Conservation (phyloP, 2,329 filamentous ascomycete species). For the Cyphellophora attinorum region DNA sequence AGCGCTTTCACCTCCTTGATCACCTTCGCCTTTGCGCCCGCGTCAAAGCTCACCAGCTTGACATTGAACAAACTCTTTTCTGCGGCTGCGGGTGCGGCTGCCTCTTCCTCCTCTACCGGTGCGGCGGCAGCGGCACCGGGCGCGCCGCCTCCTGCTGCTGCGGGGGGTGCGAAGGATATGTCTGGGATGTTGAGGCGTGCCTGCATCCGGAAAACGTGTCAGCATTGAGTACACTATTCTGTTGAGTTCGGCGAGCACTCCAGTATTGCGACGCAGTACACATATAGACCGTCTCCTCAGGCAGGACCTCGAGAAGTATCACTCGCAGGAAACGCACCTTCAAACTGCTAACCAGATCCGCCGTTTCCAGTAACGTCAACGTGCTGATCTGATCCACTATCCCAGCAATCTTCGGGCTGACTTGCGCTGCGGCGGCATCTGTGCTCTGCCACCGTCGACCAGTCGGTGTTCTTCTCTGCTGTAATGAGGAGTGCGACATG, state of each 20-base stretch:
- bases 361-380: slow-evolving; percentile 94
- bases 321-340: no score
- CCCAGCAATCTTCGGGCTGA: slow-evolving; percentile 80
- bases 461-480: slow-evolving; percentile 19
- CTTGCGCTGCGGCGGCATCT: slow-evolving; percentile 51
- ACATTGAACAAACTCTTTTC: slow-evolving; percentile 97
- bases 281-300: no score
- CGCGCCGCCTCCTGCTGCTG: slow-evolving; percentile 51
- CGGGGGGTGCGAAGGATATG: slow-evolving; percentile 84
- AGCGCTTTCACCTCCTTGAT: slow-evolving; percentile 99
- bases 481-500: slow-evolving; percentile 25
- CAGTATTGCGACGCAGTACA: no score
- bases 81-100: slow-evolving; percentile 77
- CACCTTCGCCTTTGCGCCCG: slow-evolving; percentile 87
- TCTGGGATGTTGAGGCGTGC: slow-evolving; percentile 90
- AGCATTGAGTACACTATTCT: no score
- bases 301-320: no score
- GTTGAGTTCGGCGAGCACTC: no score
- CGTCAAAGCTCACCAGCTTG: slow-evolving; percentile 85
- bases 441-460: slow-evolving; percentile 79
- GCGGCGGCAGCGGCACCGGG: slow-evolving; percentile 53
- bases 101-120: slow-evolving; percentile 60
- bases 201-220: no score
- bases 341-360: slow-evolving; percentile 84
- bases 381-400: slow-evolving; percentile 99